Evolutionary conservation across 2,329 filamentous ascomycete species (phyloP).

Genomic region (Chrysoporthe deuterocubensis): DNA sequence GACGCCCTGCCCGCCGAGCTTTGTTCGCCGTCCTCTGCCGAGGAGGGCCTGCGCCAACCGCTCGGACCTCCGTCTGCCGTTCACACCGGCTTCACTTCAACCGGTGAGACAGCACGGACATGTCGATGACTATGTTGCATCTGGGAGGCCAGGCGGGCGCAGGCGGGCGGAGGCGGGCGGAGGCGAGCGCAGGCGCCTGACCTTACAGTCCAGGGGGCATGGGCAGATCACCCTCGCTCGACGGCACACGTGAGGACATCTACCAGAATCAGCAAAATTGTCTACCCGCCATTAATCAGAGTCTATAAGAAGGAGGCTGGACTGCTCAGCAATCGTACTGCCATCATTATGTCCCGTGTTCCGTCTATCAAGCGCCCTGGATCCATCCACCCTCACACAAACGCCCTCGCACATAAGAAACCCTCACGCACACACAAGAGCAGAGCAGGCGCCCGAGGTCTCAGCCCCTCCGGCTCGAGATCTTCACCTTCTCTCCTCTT

Average conservation of each 20-base stretch:
- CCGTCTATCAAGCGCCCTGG: not conserved
- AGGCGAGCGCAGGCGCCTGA: not conserved
- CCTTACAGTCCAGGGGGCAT: not conserved
- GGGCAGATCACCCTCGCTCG: not conserved
- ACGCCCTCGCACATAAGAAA: too few species aligned
- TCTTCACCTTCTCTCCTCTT: slow-evolving; percentile 19
- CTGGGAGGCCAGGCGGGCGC: too few species aligned
- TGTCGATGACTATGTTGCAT: not conserved
- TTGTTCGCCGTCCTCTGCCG: not conserved
- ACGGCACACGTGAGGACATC: not conserved
- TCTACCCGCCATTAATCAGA: not conserved
- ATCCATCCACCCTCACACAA: too few species aligned
- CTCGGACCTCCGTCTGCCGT: not conserved
- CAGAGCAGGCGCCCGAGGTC: not conserved
- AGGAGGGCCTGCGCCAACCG: too few species aligned
- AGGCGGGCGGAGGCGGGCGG: too few species aligned
- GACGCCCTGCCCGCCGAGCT: not conserved
- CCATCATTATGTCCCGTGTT: not conserved
- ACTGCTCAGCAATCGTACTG: not conserved
- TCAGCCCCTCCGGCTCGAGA: not conserved
- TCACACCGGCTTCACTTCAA: not conserved
- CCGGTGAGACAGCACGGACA: not conserved
- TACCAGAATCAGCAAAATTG: not conserved
- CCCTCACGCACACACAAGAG: too few species aligned
- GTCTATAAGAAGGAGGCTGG: not conserved